phyloP scores from a whole-genome alignment of 2,329 filamentous ascomycete species.

The Botrytis hyacinthi region DNA sequence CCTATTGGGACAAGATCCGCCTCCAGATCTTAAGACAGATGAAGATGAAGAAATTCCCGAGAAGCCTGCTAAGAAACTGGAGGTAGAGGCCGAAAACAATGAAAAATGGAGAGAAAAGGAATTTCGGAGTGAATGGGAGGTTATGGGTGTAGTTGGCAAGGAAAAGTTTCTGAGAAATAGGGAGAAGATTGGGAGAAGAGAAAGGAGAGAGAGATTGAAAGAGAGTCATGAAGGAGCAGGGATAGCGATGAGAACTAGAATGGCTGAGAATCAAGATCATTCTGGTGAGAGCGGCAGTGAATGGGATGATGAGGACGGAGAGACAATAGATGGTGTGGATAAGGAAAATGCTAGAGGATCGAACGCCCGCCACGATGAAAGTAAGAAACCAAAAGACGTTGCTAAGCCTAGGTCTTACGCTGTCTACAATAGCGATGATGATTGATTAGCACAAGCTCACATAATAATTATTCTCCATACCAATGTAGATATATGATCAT shows the following conservation, averaged over 20 bases:
- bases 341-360: not conserved
- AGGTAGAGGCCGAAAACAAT: slow-evolving; percentile 2
- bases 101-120: slow-evolving; percentile 35
- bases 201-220: slow-evolving; percentile 16
- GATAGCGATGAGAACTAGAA: not conserved
- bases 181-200: slow-evolving; percentile 23
- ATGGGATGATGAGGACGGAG: slow-evolving; percentile 15
- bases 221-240: not conserved
- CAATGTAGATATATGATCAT: not conserved
- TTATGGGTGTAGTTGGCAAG: slow-evolving; percentile 26
- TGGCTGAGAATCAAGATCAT: not conserved
- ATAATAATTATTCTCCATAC: not conserved
- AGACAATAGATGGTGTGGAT: not conserved
- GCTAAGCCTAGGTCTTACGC: slow-evolving; percentile 9
- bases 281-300: slow-evolving; percentile 13
- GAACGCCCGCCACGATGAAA: not conserved
- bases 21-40: slow-evolving; percentile 30
- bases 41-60: slow-evolving; percentile 17
- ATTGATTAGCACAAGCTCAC: not conserved
- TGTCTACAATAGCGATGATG: slow-evolving; percentile 19
- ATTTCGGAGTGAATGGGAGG: slow-evolving; percentile 38
- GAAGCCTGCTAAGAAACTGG: slow-evolving; percentile 13
- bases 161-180: slow-evolving; percentile 32
- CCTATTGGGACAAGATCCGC: slow-evolving; percentile 33
- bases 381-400: not conserved